A percentile compares a stretch with the other conserved stretches of the same genome.
Conservation (phyloP, 2,329 filamentous ascomycete genomes). For the Huntiella omanensis region DNA sequence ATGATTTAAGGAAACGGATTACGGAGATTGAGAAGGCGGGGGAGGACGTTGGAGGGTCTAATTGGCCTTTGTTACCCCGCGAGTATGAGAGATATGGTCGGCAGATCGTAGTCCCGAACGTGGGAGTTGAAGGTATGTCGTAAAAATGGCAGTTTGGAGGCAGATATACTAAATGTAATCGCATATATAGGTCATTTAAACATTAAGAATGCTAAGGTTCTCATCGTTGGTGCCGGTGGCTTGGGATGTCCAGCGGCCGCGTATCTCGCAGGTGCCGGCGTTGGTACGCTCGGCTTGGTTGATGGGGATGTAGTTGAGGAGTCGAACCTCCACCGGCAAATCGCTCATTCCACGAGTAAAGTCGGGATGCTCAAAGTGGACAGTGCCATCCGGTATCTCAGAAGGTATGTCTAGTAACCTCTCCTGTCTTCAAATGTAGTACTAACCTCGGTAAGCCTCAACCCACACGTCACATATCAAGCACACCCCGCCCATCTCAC, state of each 20-base stretch:
- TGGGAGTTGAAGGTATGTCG: constrained; percentile 50
- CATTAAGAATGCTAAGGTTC: constrained; percentile 49
- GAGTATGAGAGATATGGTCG: constrained; percentile 80
- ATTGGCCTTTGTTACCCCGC: constrained; percentile 49
- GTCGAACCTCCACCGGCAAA: constrained; percentile 85
- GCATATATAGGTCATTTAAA: constrained; percentile 47
- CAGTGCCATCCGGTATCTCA: constrained; percentile 46
- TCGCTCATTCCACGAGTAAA: constrained; percentile 53
- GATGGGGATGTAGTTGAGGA: constrained; percentile 77
- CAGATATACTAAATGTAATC: background rate
- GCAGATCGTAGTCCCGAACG: constrained; percentile 71
- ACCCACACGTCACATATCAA: constrained; percentile 48
- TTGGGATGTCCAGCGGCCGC: constrained; percentile 79
- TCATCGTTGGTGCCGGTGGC: constrained; percentile 75
- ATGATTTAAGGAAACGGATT: background rate
- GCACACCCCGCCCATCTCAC: constrained; percentile 46
- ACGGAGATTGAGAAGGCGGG: background rate
- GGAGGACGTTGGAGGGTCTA: constrained; percentile 18
- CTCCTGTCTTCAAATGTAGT: background rate
- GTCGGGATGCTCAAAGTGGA: constrained; percentile 66
- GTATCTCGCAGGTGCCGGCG: constrained; percentile 81
- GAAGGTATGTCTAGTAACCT: constrained; percentile 23
- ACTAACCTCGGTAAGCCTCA: constrained; percentile 33
- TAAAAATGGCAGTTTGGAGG: too few species aligned
- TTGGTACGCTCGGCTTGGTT: constrained; percentile 65